A percentile compares a stretch with the other conserved stretches of the same genome.
These are phyloP conservation scores for Aspergillus spinulosporus DNA, from an alignment of 2,329 filamentous ascomycete genomes.

Conservation along the genomic window DNA sequence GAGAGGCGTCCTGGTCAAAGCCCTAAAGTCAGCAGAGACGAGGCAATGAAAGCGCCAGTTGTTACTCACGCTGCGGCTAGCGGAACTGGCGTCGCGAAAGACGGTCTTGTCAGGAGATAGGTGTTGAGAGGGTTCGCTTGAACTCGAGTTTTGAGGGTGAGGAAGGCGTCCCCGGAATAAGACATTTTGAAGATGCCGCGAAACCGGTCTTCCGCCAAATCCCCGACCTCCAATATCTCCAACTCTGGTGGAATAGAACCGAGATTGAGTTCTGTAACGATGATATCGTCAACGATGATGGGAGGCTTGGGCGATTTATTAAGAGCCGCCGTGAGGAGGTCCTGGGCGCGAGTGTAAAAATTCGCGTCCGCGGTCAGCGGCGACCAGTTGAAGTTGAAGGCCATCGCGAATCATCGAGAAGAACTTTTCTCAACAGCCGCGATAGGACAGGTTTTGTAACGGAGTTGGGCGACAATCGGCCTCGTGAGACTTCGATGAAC, in stretches of 20 bases:
- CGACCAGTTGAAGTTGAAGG: conserved; percentile 99
- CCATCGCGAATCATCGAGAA: conserved; percentile 63
- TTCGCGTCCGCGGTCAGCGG: conserved; percentile 92
- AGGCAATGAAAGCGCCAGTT: conserved; percentile 2
- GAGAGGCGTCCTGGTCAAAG: conserved; percentile 63
- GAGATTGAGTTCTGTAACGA: conserved; percentile 96
- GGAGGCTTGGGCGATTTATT: conserved; percentile 98
- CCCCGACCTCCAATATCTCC: conserved; percentile 96
- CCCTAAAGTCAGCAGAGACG: conserved; percentile 7
- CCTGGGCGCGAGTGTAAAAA: conserved; percentile 85
- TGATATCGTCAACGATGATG: conserved; percentile 98
- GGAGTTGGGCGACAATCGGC: not conserved
- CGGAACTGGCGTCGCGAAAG: conserved; percentile 89
- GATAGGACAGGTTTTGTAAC: conserved; percentile 3
- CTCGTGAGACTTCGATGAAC: conserved; percentile 2
- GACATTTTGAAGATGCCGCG: conserved; percentile 99
- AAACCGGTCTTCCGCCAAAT: conserved; percentile 94
- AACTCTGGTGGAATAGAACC: conserved; percentile 91
- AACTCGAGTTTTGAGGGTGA: conserved; percentile 93
- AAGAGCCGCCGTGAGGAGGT: conserved; percentile 89
- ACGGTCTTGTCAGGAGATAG: conserved; percentile 85
- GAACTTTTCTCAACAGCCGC: conserved; percentile 9
- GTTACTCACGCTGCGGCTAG: conserved; percentile 70
- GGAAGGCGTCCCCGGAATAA: conserved; percentile 90
- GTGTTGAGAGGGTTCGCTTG: conserved; percentile 98